Evolutionary conservation across 129 eudicot genomes (phyloP), one percentile per base, ranked within the genome.

Genomic region (Solidago caesia): DNA sequence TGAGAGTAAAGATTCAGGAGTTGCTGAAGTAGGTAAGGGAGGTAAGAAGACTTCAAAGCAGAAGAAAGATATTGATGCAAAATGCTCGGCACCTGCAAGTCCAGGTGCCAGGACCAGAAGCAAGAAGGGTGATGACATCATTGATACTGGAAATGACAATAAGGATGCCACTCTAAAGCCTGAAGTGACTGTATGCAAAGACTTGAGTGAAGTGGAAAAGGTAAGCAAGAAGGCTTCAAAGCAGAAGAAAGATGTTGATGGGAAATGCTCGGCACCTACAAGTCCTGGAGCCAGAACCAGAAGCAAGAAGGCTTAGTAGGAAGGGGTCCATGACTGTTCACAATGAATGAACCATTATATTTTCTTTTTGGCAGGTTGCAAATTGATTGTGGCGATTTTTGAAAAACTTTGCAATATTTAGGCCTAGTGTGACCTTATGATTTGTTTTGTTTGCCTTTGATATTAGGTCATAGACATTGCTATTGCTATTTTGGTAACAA

Each of bases 251-350:
- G 58, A 74, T 44, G 46, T 44, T 73, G 77, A 29, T 45, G 77
- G 5, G 10, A 62, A 74, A 62, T 66, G 64, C 52, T 39, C 8
- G 4, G 25, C 78, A 41, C 57, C 72, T 33, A 10, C 69, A 44
- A 26, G 67, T 71, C 45, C 68, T 41, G 77, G 78, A 14, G 74
- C 80, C 12, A 67, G 62, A 27, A 82, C 82, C 48, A 64, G 68
- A 64, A 64, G 68, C 83, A 81, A 68, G 80, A 77, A 68, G 69
- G 56, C 65, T 63, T 71, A 80, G 80, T 21, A 29, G 15, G 69
- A 10, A 11, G 75, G 48, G 0, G 3, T 6, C 7, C 47, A n/a
- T 14, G 75, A 66, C 44, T 66, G 71, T 68, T 47, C 55, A 27
- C 21, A 68, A 15, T 70, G 74, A 29, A 70, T 70, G 26, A 11